Evolutionary conservation across 306 rosid genomes (phyloP), one percentile per base, ranked within the genome.

Genomic region (Oemleria cerasiformis): DNA sequence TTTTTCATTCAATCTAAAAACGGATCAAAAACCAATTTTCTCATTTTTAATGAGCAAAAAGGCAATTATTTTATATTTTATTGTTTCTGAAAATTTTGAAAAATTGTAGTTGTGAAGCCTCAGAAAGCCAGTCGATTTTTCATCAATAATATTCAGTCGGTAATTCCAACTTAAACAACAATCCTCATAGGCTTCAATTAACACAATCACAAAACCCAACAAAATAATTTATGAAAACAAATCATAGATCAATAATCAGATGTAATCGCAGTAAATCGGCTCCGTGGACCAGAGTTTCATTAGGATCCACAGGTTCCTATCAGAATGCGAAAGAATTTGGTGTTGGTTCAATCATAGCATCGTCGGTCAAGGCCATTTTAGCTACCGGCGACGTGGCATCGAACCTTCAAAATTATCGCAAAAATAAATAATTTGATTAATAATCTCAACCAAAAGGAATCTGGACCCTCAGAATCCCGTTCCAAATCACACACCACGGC

Each of bases 251-350:
- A 30, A 30, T 30, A 30, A 30, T 30, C 36, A 30, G 3, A 73
- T 89, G 88, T 89, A 87, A 89, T 86, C 94, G 85, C 92, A 92
- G 9, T 55, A 78, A 84, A 92, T 16, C 92, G 97, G 96, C 96
- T 80, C 96, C 79, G 78, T 73, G 70, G 81, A 84, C 75, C 83
- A 38, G 44, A 38, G 10, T 1, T 44, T 3, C 2, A n/a, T 15
- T 16, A 55, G 44, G 79, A 86, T 80, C 75, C 70, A 74, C 95
- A 90, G 92, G 63, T 92, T 90, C 96, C 92, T 90, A 88, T 85
- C 89, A 90, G 43, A 66, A 78, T 75, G 88, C 89, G 85, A 88
- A 85, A 65, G 49, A 69, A 40, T 8, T 88, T 53, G 36, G 4
- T 90, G 5, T 90, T 2, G 85, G 96, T 82, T 87, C 90, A 82